Evolutionary conservation across 108 stramenopile species (phyloP), one percentile per base, ranked within the genome.

Genomic region (Pelagomonas calceolata): DNA sequence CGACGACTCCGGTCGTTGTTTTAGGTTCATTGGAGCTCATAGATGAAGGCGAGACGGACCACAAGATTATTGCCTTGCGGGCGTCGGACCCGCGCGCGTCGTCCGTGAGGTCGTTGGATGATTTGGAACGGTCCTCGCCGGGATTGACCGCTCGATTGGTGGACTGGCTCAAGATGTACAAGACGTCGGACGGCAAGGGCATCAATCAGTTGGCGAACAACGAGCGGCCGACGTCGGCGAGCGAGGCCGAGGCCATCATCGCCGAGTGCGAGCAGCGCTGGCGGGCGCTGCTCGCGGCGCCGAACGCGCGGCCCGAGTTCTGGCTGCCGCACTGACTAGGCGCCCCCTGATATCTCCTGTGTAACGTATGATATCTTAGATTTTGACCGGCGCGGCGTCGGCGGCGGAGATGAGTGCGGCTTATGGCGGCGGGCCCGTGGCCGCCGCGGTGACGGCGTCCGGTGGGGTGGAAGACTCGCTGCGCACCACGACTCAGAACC

Each of bases 21-120:
- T 79, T 95, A 14, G 92, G 96, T 29, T 86, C 89, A n/a, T 71
- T 98, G 34, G 91, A 94, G 76, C 79, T 98, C 33, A 96, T 98
- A 65, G 97, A 98, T 71, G 94, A 94, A 79, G 97, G 97, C 16
- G 97, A 98, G 75, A 96, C 93, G 67, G 97, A 98, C 73, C 90
- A 95, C 73, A 98, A 98, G 81, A 93, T 98, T 76, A 80, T 98
- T 66, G 94, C 89, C 72, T 87, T 98, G 46, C 82, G 94, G 16
- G 63, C 88, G 26, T 67, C 77, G 17, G 95, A 95, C 83, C 82
- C 85, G 32, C 82, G 89, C 69, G 84, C 89, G 30, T 29, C 32
- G 16, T 60, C 67, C 32, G 87, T 95, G 66, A 78, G 82, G 65
- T 74, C 82, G 51, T 72, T 93, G 77, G 84, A 90, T 39, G 93